A percentile compares a stretch with the other conserved stretches of the same genome.
These are phyloP conservation scores for Xylariaceae sp. DNA, from an alignment of 2,329 filamentous ascomycete genomes.

Conservation along the genomic window DNA sequence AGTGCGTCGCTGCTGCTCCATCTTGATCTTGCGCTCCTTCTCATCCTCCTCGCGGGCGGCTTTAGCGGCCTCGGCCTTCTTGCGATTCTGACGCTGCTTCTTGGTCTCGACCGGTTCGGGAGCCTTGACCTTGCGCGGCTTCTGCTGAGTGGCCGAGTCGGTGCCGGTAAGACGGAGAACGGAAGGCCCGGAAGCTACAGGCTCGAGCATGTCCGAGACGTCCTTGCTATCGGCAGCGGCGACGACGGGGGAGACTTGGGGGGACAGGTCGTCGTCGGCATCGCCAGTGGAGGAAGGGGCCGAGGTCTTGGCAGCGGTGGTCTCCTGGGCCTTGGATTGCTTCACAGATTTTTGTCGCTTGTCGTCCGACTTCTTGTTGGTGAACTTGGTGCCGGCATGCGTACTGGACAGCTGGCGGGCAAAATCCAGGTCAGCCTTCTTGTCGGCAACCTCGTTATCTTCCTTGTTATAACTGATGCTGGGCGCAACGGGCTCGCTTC, in stretches of 20 bases:
- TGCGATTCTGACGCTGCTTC: slow-evolving; percentile 90
- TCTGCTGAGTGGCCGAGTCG: slow-evolving; percentile 58
- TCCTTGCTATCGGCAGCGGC: slow-evolving; percentile 56
- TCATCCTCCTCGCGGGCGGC: slow-evolving; percentile 70
- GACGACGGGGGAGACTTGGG: slow-evolving; percentile 59
- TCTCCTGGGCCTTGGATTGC: slow-evolving; percentile 57
- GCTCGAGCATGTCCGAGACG: slow-evolving; percentile 89
- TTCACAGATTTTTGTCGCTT: slow-evolving; percentile 66
- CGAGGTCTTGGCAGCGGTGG: slow-evolving; percentile 45
- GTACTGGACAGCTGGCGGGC: slow-evolving; percentile 66
- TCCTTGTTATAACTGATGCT: slow-evolving; percentile 35
- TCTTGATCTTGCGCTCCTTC: slow-evolving; percentile 65
- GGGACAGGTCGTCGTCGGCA: slow-evolving; percentile 75
- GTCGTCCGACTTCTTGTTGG: slow-evolving; percentile 49
- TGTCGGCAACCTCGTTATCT: slow-evolving; percentile 57
- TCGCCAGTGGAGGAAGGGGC: slow-evolving; percentile 68
- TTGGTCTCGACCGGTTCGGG: slow-evolving; percentile 73
- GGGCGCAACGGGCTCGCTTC: slow-evolving; percentile 19
- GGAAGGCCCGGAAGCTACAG: slow-evolving; percentile 59
- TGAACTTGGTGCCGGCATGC: slow-evolving; percentile 62
- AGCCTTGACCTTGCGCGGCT: slow-evolving; percentile 56
- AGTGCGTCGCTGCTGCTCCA: slow-evolving; percentile 77
- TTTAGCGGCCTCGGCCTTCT: slow-evolving; percentile 81
- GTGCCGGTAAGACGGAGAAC: slow-evolving; percentile 72
- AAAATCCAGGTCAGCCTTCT: slow-evolving; percentile 57